A percentile compares a stretch with the other conserved stretches of the same genome.
phyloP scores from a whole-genome alignment of 1,284 basidiomycete genomes.

The Tetrapyrgos nigripes region DNA sequence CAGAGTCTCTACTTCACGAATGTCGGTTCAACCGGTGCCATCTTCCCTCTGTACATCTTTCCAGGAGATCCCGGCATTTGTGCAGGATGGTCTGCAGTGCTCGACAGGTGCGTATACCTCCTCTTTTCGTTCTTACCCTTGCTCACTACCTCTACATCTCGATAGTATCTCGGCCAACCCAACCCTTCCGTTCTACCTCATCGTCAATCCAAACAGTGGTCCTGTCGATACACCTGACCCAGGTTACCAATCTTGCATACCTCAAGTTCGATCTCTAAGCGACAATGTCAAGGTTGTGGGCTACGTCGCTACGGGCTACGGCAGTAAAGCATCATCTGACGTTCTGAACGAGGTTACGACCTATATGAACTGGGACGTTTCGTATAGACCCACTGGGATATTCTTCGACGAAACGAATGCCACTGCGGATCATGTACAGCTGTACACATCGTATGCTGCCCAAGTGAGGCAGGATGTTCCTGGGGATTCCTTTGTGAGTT shows the following conservation, averaged over 20 bases:
- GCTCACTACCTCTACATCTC: not conserved
- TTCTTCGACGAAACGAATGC: slow-evolving; percentile 43
- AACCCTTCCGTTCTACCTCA: slow-evolving; percentile 35
- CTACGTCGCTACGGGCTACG: slow-evolving; percentile 39
- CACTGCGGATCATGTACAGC: slow-evolving; percentile 14
- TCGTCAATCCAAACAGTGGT: slow-evolving; percentile 43
- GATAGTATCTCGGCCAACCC: slow-evolving; percentile 35
- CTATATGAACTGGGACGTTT: slow-evolving; percentile 36
- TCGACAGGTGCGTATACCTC: slow-evolving; percentile 24
- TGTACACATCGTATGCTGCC: slow-evolving; percentile 22
- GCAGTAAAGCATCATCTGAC: slow-evolving; percentile 18
- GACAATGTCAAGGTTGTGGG: slow-evolving; percentile 40
- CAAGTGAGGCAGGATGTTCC: not conserved
- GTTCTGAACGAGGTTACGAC: slow-evolving; percentile 39
- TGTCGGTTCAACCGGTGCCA: slow-evolving; percentile 21
- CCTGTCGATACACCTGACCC: slow-evolving; percentile 36
- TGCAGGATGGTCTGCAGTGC: slow-evolving; percentile 26
- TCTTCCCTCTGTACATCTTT: slow-evolving; percentile 36
- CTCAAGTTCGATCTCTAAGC: slow-evolving; percentile 22
- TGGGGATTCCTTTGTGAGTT: slow-evolving; percentile 1
- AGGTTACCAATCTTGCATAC: slow-evolving; percentile 39
- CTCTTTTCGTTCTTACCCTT: not conserved
- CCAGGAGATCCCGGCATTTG: slow-evolving; percentile 22
- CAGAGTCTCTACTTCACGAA: not conserved
- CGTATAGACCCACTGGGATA: slow-evolving; percentile 40